Percentiles rank a stretch among this genome's conserved stretches.
Conservation (phyloP, 2,329 filamentous ascomycete species). For the Drechslerella dactyloides region DNA sequence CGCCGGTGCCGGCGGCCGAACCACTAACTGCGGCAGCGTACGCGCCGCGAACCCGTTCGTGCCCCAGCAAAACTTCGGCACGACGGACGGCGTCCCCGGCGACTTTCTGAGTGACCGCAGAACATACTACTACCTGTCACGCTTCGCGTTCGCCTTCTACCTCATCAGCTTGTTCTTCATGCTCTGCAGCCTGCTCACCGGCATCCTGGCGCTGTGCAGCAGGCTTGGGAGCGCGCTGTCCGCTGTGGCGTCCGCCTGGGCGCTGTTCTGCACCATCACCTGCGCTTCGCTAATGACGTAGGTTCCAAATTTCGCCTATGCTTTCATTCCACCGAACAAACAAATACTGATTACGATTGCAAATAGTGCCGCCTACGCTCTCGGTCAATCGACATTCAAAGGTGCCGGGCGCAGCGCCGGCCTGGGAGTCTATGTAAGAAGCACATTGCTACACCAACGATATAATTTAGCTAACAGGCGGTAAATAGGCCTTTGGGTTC, state of each 20-base stretch:
- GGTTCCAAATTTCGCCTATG: constrained; percentile 56
- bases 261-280: constrained; percentile 73
- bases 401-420: constrained; percentile 64
- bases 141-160: constrained; percentile 92
- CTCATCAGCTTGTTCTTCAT: constrained; percentile 83
- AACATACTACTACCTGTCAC: constrained; percentile 80
- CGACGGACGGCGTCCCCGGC: constrained; percentile 64
- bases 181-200: constrained; percentile 69
- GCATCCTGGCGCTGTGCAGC: constrained; percentile 73
- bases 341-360: constrained; percentile 53
- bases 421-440: constrained; percentile 63
- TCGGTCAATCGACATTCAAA: constrained; percentile 71
- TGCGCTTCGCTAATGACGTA: constrained; percentile 78
- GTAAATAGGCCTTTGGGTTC: constrained; percentile 71
- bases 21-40: constrained; percentile 50
- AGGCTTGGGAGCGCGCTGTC: constrained; percentile 73
- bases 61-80: constrained; percentile 61
- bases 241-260: constrained; percentile 65
- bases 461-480: constrained; percentile 7
- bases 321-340: not conserved
- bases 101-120: constrained; percentile 52
- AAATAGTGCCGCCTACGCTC: constrained; percentile 71
- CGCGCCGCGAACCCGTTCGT: constrained; percentile 55
- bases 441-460: not conserved
- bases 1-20: constrained; percentile 42